Evolutionary conservation across 768 basidiomycete species (phyloP).

Genomic region (Calocybe gangraenosa): DNA sequence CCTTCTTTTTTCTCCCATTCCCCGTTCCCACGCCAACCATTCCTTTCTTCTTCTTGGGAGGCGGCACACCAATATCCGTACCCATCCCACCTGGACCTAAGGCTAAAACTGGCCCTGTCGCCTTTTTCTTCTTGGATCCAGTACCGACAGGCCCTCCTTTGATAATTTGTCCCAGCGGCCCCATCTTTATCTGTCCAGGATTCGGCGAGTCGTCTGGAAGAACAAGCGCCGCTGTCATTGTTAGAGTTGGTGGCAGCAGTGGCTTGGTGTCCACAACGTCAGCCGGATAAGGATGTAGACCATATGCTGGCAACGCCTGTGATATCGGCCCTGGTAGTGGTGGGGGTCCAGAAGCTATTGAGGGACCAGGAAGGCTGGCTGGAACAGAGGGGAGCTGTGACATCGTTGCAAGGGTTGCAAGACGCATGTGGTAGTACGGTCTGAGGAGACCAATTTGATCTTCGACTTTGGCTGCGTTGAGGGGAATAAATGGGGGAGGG

Average conservation of each 20-base stretch:
- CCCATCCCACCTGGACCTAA: slow-evolving; percentile 21
- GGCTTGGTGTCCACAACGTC: slow-evolving; percentile 1
- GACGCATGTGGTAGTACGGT: slow-evolving; percentile 62
- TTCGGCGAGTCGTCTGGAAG: slow-evolving; percentile 65
- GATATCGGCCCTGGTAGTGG: slow-evolving; percentile 4
- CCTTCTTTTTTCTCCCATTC: slow-evolving; percentile 46
- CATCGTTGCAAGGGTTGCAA: slow-evolving; percentile 36
- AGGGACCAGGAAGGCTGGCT: slow-evolving; percentile 12
- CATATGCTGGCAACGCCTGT: slow-evolving; percentile 5
- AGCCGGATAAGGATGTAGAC: slow-evolving; percentile 6
- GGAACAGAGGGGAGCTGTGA: slow-evolving; percentile 19
- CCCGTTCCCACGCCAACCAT: slow-evolving; percentile 37
- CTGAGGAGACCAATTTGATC: slow-evolving; percentile 85
- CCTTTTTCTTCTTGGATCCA: slow-evolving; percentile 60
- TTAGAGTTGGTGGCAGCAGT: slow-evolving; percentile 5
- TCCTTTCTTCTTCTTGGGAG: slow-evolving; percentile 41
- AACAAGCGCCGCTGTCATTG: slow-evolving; percentile 23
- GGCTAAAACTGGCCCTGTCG: slow-evolving; percentile 13
- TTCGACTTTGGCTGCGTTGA: slow-evolving; percentile 62
- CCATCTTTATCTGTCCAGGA: slow-evolving; percentile 63
- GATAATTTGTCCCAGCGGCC: slow-evolving; percentile 74
- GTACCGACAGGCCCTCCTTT: slow-evolving; percentile 41
- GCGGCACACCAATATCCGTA: slow-evolving; percentile 19
- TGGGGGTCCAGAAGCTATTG: slow-evolving; percentile 15
- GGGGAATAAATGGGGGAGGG: slow-evolving; percentile 74